Percentiles rank a stretch among this genome's conserved stretches.
These are phyloP conservation scores for Cercis canadensis DNA, from an alignment of 306 rosid genomes.

Conservation along the genomic window DNA sequence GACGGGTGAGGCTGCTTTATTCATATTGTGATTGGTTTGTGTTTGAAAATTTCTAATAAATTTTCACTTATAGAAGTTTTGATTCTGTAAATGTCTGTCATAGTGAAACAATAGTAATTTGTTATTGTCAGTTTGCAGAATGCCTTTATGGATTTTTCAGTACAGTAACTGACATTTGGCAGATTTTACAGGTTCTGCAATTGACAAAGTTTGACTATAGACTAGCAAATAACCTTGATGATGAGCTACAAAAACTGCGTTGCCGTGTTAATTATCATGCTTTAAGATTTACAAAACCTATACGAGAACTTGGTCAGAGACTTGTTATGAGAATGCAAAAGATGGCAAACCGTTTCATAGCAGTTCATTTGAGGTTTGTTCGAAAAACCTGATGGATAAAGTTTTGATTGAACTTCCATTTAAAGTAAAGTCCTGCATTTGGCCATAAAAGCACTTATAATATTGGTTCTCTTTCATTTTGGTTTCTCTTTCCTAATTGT, in stretches of 20 bases:
- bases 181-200: constrained; percentile 79
- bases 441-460: constrained; percentile 15
- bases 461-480: constrained; percentile 1
- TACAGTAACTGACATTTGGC: constrained; percentile 24
- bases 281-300: constrained; percentile 85
- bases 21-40: constrained; percentile 13
- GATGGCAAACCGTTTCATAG: constrained; percentile 80
- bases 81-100: constrained; percentile 16
- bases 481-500: neutral
- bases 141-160: constrained; percentile 26
- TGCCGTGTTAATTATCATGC: constrained; percentile 98
- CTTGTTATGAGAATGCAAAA: constrained; percentile 76
- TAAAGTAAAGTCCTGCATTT: constrained; percentile 27
- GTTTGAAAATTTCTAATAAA: constrained; percentile 10
- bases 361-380: constrained; percentile 94
- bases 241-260: constrained; percentile 85
- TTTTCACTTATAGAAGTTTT: constrained; percentile 8
- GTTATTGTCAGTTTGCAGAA: constrained; percentile 22
- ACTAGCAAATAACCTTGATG: constrained; percentile 87
- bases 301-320: constrained; percentile 75
- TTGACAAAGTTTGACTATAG: constrained; percentile 97
- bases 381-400: constrained; percentile 25
- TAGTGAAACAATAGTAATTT: neutral
- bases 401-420: constrained; percentile 34
- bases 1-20: constrained; percentile 63